Base-by-base conservation (phyloP, 306 rosid species). In the Astragalus membranaceus region DNA sequence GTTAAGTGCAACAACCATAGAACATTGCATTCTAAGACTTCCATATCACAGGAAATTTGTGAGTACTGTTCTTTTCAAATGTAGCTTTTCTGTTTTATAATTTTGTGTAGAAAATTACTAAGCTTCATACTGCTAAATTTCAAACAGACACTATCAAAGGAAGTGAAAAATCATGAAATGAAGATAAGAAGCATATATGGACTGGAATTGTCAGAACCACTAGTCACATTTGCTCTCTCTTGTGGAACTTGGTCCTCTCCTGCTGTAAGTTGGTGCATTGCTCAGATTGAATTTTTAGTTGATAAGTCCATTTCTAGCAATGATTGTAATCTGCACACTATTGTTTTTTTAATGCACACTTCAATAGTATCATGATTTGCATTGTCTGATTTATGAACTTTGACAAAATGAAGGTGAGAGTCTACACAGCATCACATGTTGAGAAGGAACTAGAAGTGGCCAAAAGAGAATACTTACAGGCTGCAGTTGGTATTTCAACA, bases 241-340 rank as follows among this genome's bases (percentile, higher is more conserved):
- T 80, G 92, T 81, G 99, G 99, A 75, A 94, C 97, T 73, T 91
- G 92, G 97, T 94, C 99, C 65, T 94, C 99, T 74, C 99, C 99
- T 44, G 91, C 92, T 70, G 99, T 94, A 91, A 87, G 97, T 87
- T 76, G 56, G 47, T 79, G 9, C 17, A 0, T 55, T 10, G 11
- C 53, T 26, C 56, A 46, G 36, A 41, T 49, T 46, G 54, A 48
- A 13, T 55, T 56, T 47, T 56, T 36, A 2, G 13, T 17, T n/a
- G n/a, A n/a, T n/a, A n/a, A n/a, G n/a, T n/a, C n/a, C n/a, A n/a
- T n/a, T n/a, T n/a, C n/a, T n/a, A n/a, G n/a, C n/a, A n/a, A n/a
- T n/a, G n/a, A n/a, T n/a, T n/a, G n/a, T n/a, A n/a, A n/a, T n/a
- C n/a, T n/a, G n/a, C n/a, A n/a, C n/a, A n/a, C n/a, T n/a, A n/a